These are phyloP conservation scores for Pichia membranifaciens DNA, from an alignment of 805 yeast genomes.

Conservation along the genomic window DNA sequence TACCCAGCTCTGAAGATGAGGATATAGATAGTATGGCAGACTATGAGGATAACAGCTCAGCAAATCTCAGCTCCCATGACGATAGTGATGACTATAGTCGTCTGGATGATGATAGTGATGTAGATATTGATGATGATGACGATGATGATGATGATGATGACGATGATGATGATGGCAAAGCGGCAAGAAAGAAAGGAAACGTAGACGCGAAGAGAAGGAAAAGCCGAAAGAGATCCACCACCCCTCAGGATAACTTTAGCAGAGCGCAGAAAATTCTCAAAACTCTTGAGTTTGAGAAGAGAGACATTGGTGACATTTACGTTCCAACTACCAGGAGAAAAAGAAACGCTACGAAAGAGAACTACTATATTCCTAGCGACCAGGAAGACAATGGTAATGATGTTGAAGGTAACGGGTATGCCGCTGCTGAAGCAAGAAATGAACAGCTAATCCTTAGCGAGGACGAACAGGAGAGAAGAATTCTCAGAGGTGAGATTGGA, in stretches of 20 bases:
- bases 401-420: conserved; percentile 37
- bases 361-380: conserved; percentile 69
- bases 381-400: conserved; percentile 42
- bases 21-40: neutral
- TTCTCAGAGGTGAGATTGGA: conserved; percentile 14
- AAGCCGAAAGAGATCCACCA: neutral
- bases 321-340: conserved; percentile 2
- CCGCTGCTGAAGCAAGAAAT: conserved; percentile 14
- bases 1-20: too few species aligned
- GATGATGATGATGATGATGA: neutral
- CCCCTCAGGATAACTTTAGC: neutral
- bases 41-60: neutral
- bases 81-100: neutral
- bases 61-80: neutral
- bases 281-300: conserved; percentile 16
- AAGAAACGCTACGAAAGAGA: conserved; percentile 40
- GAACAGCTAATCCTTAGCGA: conserved; percentile 17
- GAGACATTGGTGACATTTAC: conserved; percentile 12
- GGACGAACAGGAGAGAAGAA: conserved; percentile 17
- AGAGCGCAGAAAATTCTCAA: conserved; percentile 10
- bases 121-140: conserved; percentile 2
- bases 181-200: too few species aligned
- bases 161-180: too few species aligned
- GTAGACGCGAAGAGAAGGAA: neutral
- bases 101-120: neutral